phyloP scores from a whole-genome alignment of 139 green algal species.

The Chlorella vulgaris region DNA sequence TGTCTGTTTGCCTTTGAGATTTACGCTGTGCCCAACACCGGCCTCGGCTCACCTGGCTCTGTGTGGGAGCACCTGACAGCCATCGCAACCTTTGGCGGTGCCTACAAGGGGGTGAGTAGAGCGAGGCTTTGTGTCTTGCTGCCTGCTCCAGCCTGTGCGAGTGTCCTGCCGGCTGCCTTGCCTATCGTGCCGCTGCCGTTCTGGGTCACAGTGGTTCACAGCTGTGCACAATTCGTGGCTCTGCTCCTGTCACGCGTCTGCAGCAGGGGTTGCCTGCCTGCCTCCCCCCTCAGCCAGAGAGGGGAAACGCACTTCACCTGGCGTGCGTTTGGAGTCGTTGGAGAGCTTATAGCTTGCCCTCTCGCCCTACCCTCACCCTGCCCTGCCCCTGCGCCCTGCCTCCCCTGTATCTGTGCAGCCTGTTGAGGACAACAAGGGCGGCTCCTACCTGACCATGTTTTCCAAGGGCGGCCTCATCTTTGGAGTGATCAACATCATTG shows the following conservation, averaged over 20 bases:
- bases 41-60: constrained; percentile 63
- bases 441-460: constrained; percentile 90
- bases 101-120: constrained; percentile 12
- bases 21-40: constrained; percentile 58
- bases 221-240: too few species aligned
- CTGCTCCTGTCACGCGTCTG: too few species aligned
- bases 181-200: too few species aligned
- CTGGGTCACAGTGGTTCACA: too few species aligned
- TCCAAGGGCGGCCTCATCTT: constrained; percentile 84
- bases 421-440: constrained; percentile 80
- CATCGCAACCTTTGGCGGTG: constrained; percentile 24
- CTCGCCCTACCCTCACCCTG: not conserved
- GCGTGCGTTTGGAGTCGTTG: too few species aligned
- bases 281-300: too few species aligned
- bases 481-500: constrained; percentile 97
- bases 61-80: constrained; percentile 77
- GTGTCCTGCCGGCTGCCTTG: not conserved
- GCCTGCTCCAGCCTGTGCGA: too few species aligned
- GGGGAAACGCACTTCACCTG: too few species aligned
- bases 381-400: not conserved
- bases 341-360: not conserved
- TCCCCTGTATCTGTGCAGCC: constrained; percentile 44
- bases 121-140: not conserved
- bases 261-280: too few species aligned
- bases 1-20: constrained; percentile 86